Percentiles rank a stretch among this genome's conserved stretches.
Evolutionary conservation across 768 basidiomycete species (phyloP).

Genomic region (Pleurotus salmoneostramineus): DNA sequence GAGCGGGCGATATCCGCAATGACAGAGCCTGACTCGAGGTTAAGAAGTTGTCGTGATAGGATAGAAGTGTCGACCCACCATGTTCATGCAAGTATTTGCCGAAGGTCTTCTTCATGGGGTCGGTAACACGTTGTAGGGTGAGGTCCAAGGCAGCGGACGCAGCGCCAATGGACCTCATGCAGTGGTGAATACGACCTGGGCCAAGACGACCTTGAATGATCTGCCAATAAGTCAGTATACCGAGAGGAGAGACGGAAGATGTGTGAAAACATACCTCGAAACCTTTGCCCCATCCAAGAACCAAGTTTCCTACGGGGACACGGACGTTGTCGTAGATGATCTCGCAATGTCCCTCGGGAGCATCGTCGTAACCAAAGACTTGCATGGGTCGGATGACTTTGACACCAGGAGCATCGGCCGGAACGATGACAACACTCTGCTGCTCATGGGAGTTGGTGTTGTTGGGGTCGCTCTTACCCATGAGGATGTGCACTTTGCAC

Average conservation of each 20-base stretch:
- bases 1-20: slow-evolving; percentile 89
- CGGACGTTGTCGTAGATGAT: slow-evolving; percentile 93
- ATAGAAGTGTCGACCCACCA: slow-evolving; percentile 37
- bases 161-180: slow-evolving; percentile 94
- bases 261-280: slow-evolving; percentile 63
- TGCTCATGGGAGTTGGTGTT: slow-evolving; percentile 76
- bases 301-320: slow-evolving; percentile 76
- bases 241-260: background rate
- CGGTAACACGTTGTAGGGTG: slow-evolving; percentile 90
- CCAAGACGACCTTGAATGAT: slow-evolving; percentile 96
- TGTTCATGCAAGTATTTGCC: slow-evolving; percentile 91
- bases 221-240: slow-evolving; percentile 21
- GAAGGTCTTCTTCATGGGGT: slow-evolving; percentile 88
- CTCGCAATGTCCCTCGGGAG: slow-evolving; percentile 96
- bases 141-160: slow-evolving; percentile 83
- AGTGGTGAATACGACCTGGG: slow-evolving; percentile 94
- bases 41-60: background rate
- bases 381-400: slow-evolving; percentile 89
- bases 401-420: slow-evolving; percentile 81
- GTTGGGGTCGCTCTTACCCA: slow-evolving; percentile 90
- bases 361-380: slow-evolving; percentile 93
- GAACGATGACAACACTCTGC: slow-evolving; percentile 95
- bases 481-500: slow-evolving; percentile 84
- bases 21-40: slow-evolving; percentile 60
- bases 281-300: slow-evolving; percentile 91